phyloP scores from a whole-genome alignment of 352 stramenopile species.

The Phytophthora ramorum region DNA sequence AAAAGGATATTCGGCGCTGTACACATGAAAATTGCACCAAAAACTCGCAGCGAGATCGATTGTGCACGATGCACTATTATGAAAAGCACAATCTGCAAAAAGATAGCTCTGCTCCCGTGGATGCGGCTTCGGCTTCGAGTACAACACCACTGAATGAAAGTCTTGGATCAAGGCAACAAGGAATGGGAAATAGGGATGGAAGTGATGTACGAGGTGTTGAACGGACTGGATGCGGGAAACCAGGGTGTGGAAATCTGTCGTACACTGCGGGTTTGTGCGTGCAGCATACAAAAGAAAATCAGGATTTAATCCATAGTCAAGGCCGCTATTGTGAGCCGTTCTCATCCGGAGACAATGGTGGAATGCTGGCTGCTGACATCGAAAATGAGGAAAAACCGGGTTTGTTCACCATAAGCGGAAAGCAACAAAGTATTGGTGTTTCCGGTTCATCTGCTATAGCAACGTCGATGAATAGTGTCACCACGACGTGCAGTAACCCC shows the following conservation, averaged over 20 bases:
- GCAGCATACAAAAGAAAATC: slow-evolving; percentile 53
- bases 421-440: slow-evolving; percentile 20
- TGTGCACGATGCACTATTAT: slow-evolving; percentile 86
- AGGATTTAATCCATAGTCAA: slow-evolving; percentile 21
- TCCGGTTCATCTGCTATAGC: slow-evolving; percentile 20
- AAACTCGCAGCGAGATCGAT: slow-evolving; percentile 86
- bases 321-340: slow-evolving; percentile 20
- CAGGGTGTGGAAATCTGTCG: slow-evolving; percentile 50
- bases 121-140: background rate
- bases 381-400: slow-evolving; percentile 42
- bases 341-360: slow-evolving; percentile 5
- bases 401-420: slow-evolving; percentile 29
- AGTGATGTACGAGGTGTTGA: slow-evolving; percentile 42
- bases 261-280: slow-evolving; percentile 61
- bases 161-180: slow-evolving; percentile 4
- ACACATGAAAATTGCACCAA: slow-evolving; percentile 83
- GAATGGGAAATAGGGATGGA: background rate
- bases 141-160: slow-evolving; percentile 11
- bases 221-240: slow-evolving; percentile 35
- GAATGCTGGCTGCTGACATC: slow-evolving; percentile 10
- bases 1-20: slow-evolving; percentile 83
- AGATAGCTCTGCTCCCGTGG: slow-evolving; percentile 5
- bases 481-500: slow-evolving; percentile 57
- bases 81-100: slow-evolving; percentile 69
- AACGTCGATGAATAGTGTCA: slow-evolving; percentile 8